A percentile compares a stretch with the other conserved stretches of the same genome.
phyloP scores from a whole-genome alignment of 179 eudicot species.

The Monotropa hypopitys region DNA sequence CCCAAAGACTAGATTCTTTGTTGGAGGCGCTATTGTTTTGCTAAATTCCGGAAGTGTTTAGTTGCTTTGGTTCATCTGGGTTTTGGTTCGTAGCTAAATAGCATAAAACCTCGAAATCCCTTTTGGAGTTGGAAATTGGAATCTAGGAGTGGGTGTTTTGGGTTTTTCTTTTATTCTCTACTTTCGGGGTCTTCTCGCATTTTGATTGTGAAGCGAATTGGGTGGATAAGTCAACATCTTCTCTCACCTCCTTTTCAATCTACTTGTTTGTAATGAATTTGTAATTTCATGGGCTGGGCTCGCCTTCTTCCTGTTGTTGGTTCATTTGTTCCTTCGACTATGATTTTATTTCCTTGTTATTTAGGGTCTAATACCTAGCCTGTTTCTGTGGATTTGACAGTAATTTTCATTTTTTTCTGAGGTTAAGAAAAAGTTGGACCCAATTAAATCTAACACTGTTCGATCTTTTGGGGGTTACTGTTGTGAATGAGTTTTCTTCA shows the following conservation, averaged over 20 bases:
- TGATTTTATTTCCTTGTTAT: constrained; percentile 6
- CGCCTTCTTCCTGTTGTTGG: background rate
- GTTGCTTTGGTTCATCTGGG: constrained; percentile 25
- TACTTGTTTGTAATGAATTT: background rate
- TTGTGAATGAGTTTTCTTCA: constrained; percentile 60
- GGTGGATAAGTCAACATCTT: constrained; percentile 43
- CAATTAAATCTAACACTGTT: constrained; percentile 15
- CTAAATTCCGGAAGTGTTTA: constrained; percentile 11
- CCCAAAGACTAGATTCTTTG: constrained; percentile 1
- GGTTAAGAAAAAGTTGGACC: background rate
- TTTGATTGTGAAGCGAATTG: constrained; percentile 16
- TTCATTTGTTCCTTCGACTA: constrained; percentile 3
- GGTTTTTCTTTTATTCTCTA: constrained; percentile 24
- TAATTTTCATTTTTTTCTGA: background rate
- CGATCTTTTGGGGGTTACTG: constrained; percentile 5
- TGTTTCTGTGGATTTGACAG: constrained; percentile 18
- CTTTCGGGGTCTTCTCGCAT: constrained; percentile 14
- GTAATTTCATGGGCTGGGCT: background rate
- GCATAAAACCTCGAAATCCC: constrained; percentile 24
- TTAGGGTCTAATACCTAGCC: background rate
- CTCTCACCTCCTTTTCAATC: constrained; percentile 5
- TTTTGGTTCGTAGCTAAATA: constrained; percentile 24
- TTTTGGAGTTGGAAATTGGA: constrained; percentile 14
- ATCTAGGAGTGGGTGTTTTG: constrained; percentile 14
- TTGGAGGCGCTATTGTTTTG: background rate